phyloP scores from a whole-genome alignment of 257 asterid species.

The Parsonsia alboflavescens region DNA sequence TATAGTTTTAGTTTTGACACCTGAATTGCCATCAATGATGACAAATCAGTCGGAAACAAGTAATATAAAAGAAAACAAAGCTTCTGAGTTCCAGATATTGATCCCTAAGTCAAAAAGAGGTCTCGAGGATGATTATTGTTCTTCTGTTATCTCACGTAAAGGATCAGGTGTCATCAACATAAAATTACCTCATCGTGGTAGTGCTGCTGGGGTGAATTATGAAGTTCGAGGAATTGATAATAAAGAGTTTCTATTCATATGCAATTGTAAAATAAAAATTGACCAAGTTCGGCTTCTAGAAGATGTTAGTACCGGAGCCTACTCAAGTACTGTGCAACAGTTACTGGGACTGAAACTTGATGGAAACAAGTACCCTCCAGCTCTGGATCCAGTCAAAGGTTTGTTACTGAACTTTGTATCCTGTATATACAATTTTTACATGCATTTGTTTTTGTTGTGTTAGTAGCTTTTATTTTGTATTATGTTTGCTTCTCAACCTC shows the following conservation, averaged over 20 bases:
- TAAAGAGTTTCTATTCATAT: conserved; percentile 68
- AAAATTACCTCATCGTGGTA: conserved; percentile 77
- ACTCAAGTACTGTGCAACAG: conserved; percentile 71
- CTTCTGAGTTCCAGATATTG: conserved; percentile 56
- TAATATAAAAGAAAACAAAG: conserved; percentile 34
- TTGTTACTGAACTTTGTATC: conserved; percentile 14
- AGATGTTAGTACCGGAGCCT: conserved; percentile 80
- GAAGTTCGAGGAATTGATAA: conserved; percentile 78
- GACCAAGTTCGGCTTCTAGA: conserved; percentile 92
- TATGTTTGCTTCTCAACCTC: not conserved
- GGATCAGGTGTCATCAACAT: conserved; percentile 72
- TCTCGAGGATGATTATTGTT: conserved; percentile 75
- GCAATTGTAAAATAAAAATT: conserved; percentile 59
- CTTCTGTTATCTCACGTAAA: conserved; percentile 62
- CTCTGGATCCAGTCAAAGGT: conserved; percentile 94
- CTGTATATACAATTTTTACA: not conserved
- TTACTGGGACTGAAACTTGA: conserved; percentile 58
- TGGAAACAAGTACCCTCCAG: conserved; percentile 84
- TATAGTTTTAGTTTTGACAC: conserved; percentile 80
- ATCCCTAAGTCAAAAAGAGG: conserved; percentile 91
- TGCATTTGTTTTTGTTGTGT: not conserved
- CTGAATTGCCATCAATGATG: conserved; percentile 50
- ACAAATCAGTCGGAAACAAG: conserved; percentile 37
- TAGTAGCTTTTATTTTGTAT: not conserved
- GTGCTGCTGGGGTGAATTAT: conserved; percentile 70